Percentiles rank a stretch among this genome's conserved stretches.
phyloP scores from a whole-genome alignment of 805 yeast genomes.

The Cyberlindnera mycetangii region DNA sequence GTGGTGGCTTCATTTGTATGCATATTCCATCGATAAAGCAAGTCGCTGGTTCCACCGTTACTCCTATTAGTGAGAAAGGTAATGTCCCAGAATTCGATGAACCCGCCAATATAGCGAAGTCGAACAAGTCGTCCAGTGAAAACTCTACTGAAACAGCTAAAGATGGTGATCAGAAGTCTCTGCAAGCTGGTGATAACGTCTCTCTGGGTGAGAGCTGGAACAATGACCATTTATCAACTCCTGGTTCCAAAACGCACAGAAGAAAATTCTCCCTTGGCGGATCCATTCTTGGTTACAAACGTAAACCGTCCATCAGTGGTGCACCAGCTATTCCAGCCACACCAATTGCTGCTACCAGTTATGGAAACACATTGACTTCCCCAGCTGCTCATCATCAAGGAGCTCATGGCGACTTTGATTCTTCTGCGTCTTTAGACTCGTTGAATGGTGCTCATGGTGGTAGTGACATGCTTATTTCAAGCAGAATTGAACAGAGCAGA shows the following conservation, averaged over 20 bases:
- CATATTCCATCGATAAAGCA: slow-evolving; percentile 49
- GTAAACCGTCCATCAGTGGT: slow-evolving; percentile 33
- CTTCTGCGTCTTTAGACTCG: slow-evolving; percentile 56
- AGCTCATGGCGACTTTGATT: slow-evolving; percentile 34
- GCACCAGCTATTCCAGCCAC: slow-evolving; percentile 48
- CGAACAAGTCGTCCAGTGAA: slow-evolving; percentile 17
- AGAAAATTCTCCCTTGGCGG: slow-evolving; percentile 65
- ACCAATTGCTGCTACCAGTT: slow-evolving; percentile 44
- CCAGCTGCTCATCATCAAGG: slow-evolving; percentile 29
- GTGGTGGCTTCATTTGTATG: slow-evolving; percentile 89
- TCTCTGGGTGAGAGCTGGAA: slow-evolving; percentile 20
- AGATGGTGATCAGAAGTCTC: slow-evolving; percentile 7
- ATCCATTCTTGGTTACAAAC: slow-evolving; percentile 47
- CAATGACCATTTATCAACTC: slow-evolving; percentile 22
- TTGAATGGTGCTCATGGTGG: slow-evolving; percentile 47
- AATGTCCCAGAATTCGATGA: slow-evolving; percentile 7
- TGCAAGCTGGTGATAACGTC: slow-evolving; percentile 9
- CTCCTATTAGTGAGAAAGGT: slow-evolving; percentile 9
- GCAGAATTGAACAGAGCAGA: slow-evolving; percentile 50
- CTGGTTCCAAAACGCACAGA: slow-evolving; percentile 43
- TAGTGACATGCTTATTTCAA: slow-evolving; percentile 54
- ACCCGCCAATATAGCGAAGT: slow-evolving; percentile 10
- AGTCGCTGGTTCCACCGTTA: slow-evolving; percentile 4
- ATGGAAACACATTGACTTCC: slow-evolving; percentile 29
- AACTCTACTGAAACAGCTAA: slow-evolving; percentile 6